Conservation (phyloP, 139 green algal species). For the Closterium sp. region DNA sequence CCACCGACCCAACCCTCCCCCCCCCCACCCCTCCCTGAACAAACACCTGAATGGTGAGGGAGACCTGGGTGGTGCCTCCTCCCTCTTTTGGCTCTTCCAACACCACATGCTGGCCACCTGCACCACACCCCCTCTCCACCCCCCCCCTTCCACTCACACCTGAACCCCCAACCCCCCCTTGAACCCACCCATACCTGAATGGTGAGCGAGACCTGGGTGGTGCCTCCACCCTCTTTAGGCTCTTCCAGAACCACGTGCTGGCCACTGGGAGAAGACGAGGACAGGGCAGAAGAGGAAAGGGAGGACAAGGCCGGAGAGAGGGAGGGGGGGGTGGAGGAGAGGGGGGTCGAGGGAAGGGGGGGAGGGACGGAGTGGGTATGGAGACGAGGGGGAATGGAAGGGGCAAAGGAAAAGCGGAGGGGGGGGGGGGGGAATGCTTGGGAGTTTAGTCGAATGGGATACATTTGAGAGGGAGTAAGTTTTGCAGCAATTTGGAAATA, state of each 20-base stretch:
- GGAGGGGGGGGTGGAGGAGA: not conserved
- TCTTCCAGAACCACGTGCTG: slow-evolving; percentile 3
- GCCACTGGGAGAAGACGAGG: not conserved
- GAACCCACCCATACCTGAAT: not conserved
- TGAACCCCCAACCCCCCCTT: too few relatives aligned
- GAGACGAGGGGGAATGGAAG: not conserved
- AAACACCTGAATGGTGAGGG: not conserved
- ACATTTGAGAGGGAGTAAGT: too few relatives aligned
- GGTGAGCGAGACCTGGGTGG: not conserved
- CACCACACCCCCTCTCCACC: too few relatives aligned
- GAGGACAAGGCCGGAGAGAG: not conserved
- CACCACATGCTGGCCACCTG: not conserved
- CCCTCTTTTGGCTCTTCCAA: not conserved
- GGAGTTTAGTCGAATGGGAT: too few relatives aligned
- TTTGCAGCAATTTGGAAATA: too few relatives aligned
- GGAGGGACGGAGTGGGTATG: too few relatives aligned
- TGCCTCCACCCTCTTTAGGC: not conserved
- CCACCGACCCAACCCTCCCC: too few relatives aligned
- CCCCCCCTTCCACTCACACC: too few relatives aligned
- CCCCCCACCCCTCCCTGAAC: too few relatives aligned
- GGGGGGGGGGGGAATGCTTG: not conserved
- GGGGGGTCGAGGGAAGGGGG: too few relatives aligned
- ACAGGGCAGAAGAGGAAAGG: not conserved
- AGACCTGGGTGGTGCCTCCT: not conserved
- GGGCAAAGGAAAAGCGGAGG: not conserved